Base-by-base conservation (phyloP, 345 rosid genomes). In the Heritiera littoralis region DNA sequence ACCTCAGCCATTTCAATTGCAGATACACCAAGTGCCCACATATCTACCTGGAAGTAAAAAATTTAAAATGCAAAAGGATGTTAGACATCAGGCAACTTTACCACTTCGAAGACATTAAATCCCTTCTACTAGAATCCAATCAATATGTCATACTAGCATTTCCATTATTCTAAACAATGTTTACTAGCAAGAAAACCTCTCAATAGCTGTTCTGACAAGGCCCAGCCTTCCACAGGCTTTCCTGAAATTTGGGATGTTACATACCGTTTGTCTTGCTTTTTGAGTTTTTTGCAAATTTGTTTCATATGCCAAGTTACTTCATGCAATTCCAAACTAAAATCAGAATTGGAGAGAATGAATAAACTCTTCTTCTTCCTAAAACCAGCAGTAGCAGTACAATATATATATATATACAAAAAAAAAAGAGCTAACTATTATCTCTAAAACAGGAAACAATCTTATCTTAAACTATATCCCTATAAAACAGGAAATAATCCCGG, bases 1-100 rank as follows among this genome's bases (percentile, higher is more conserved):
- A 95, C 99, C 99, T 96, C 99, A 14, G 99, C 99, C 99, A 96
- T 92, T 89, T 96, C 99, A 89, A 96, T 89, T 68, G 99, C 99
- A 86, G 99, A 96, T 81, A 96, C 97, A 80, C 99, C 98, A 83
- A 96, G 97, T 61, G 99, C 99, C 99, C 99, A 94, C 61, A 96
- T 97, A 86, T 96, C 99, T 77, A 96, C 99, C 99, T 95, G 89
- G 76, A 86, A 80, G 80, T 23, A 69, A 82, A 23, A 66, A 80
- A 67, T 49, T 70, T 32, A 41, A 69, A 77, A 74, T 11, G 35
- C 38, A 6, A 66, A 43, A 13, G 74, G 55, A 77, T 58, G 67
- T 77, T 76, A 72, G 72, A 41, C 66, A 66, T 59, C 20, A 8
- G 7, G 46, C 38, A 56, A 68, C 17, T 20, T 48, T 32, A 71